A percentile compares a stretch with the other conserved stretches of the same genome.
Conservation (phyloP, 1,284 basidiomycete species). For the Apiotrichum domesticum region DNA sequence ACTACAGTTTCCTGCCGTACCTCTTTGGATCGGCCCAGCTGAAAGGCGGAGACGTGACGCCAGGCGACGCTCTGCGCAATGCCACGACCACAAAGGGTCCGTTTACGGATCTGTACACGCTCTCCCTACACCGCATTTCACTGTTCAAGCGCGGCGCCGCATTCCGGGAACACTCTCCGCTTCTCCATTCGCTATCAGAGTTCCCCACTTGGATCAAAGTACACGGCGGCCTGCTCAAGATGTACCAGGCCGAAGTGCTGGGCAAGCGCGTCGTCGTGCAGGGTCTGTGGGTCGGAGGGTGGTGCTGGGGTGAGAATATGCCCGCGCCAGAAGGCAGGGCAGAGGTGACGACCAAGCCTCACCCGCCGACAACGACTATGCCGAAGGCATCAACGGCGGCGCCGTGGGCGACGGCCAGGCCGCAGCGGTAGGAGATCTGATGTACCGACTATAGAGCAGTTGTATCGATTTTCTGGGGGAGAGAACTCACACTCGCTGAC, state of each 20-base stretch:
- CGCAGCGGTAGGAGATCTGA: too few species aligned
- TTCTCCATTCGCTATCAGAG: slow-evolving; percentile 76
- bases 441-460: too few species aligned
- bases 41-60: slow-evolving; percentile 48
- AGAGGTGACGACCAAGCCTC: too few species aligned
- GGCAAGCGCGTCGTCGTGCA: slow-evolving; percentile 95
- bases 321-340: slow-evolving; percentile 5
- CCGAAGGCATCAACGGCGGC: too few species aligned
- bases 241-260: slow-evolving; percentile 96
- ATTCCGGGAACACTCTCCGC: slow-evolving; percentile 87
- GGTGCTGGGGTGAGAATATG: slow-evolving; percentile 34
- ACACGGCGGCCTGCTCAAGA: slow-evolving; percentile 83
- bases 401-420: too few species aligned
- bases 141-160: slow-evolving; percentile 71
- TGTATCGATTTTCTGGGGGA: too few species aligned
- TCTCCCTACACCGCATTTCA: slow-evolving; percentile 71
- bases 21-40: slow-evolving; percentile 89
- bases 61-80: slow-evolving; percentile 31
- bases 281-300: slow-evolving; percentile 80
- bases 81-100: slow-evolving; percentile 8
- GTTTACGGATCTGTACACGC: slow-evolving; percentile 64
- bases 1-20: slow-evolving; percentile 94
- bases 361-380: too few species aligned
- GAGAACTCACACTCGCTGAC: too few species aligned
- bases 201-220: slow-evolving; percentile 87